Base-by-base conservation (phyloP, 768 basidiomycete genomes). In the Naganishia kalamii region DNA sequence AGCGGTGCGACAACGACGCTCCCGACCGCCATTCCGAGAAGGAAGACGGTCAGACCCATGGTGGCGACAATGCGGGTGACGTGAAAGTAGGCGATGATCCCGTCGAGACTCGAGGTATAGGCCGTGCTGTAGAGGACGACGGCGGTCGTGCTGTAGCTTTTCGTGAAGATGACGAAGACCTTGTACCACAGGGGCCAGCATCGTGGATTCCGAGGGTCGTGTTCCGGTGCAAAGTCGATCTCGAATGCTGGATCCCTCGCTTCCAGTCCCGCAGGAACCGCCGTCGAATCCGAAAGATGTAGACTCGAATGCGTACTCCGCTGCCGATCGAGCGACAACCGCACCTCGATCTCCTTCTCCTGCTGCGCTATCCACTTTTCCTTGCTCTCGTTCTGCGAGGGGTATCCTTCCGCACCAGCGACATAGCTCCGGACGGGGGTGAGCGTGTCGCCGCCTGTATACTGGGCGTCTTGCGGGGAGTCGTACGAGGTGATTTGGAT, bases 11-110 rank as follows among this genome's bases (percentile, higher is more conserved):
- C 44, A 17, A 61, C 43, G 5, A 61, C 44, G 23, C 60, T 48
- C 4, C 60, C 60, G 43, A 61, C 27, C 46, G 43, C 85, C 70
- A 87, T 85, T 0, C 85, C 85, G 32, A 87, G 74, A 35, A 87
- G 84, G 71, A 85, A 87, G 17, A 86, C 75, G 4, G 85, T 84
- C 23, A 86, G 80, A 17, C 85, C 85, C 7, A 85, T 78, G 46
- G 84, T 83, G 3, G 84, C 83, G 63, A 85, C 77, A 63, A 82
- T 80, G 62, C 81, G 79, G 4, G 83, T 82, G 57, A 84, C 80
- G 47, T 80, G 76, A 37, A 86, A 77, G 44, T 84, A 83, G 35
- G 69, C 71, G 66, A 80, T 78, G 51, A 83, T 83, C 17, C 62
- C 47, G 3, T 48, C 47, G 17, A 63, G 40, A 27, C 62, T 50